A percentile compares a stretch with the other conserved stretches of the same genome.
phyloP scores from a whole-genome alignment of 129 eudicot genomes.

The Pittosporum tobira region DNA sequence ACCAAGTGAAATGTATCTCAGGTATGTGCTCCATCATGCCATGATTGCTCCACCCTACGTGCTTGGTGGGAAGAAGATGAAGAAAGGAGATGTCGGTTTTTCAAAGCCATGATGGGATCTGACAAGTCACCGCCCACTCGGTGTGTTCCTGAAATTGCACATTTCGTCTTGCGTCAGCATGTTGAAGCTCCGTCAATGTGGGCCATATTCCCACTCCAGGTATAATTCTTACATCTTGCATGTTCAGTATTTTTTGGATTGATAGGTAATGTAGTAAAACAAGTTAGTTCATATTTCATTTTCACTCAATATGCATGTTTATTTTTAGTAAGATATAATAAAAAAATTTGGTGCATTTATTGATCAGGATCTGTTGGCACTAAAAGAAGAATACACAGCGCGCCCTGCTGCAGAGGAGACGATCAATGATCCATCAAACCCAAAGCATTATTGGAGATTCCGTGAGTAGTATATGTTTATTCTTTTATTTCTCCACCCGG shows the following conservation, averaged over 20 bases:
- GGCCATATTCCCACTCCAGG: conserved; percentile 99
- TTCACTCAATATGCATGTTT: not conserved
- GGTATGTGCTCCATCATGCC: conserved; percentile 99
- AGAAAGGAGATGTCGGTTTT: conserved; percentile 72
- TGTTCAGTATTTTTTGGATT: not conserved
- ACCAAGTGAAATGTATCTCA: conserved; percentile 14
- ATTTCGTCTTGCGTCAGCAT: conserved; percentile 76
- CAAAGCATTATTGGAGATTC: conserved; percentile 96
- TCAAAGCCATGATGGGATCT: conserved; percentile 65
- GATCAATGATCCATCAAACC: conserved; percentile 95
- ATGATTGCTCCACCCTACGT: conserved; percentile 91
- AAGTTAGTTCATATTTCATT: too few species aligned
- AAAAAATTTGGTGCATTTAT: not conserved
- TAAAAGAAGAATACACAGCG: conserved; percentile 76
- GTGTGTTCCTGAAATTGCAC: conserved; percentile 75
- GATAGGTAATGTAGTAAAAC: too few species aligned
- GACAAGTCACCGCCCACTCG: conserved; percentile 58
- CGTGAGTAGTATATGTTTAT: conserved; percentile 46
- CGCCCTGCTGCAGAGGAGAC: conserved; percentile 95
- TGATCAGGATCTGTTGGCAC: conserved; percentile 76
- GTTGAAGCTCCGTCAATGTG: conserved; percentile 99
- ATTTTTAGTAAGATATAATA: not conserved
- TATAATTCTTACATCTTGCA: conserved; percentile 10
- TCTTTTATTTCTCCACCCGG: not conserved
- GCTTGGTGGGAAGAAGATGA: conserved; percentile 99